Evolutionary conservation across 768 basidiomycete genomes (phyloP).

Genomic region (Boletus fagicola): DNA sequence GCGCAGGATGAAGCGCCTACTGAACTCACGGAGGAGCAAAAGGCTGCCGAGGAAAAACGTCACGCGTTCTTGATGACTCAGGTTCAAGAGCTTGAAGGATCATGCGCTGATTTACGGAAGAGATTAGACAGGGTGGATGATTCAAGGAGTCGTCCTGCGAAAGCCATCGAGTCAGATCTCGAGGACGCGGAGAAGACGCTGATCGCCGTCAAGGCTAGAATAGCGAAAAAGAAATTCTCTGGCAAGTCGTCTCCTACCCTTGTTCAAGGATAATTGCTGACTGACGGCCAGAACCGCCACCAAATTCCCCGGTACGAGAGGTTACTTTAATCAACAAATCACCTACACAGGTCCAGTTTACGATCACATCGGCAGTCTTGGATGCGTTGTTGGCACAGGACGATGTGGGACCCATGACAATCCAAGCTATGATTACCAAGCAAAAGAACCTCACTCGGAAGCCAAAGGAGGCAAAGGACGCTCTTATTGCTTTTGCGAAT

Average conservation of each 20-base stretch:
- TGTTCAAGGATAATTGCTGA: slow-evolving; percentile 1
- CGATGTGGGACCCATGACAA: slow-evolving; percentile 19
- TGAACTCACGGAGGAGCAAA: slow-evolving; percentile 24
- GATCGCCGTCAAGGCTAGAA: slow-evolving; percentile 9
- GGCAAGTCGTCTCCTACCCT: slow-evolving; percentile 4
- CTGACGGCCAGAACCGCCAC: slow-evolving; percentile 9
- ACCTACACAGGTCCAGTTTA: not conserved
- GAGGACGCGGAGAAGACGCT: slow-evolving; percentile 16
- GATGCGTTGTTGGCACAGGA: slow-evolving; percentile 9
- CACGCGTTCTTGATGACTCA: slow-evolving; percentile 18
- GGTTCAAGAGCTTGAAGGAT: slow-evolving; percentile 15
- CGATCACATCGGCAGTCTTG: slow-evolving; percentile 10
- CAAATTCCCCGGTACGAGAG: not conserved
- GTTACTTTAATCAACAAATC: slow-evolving; percentile 4
- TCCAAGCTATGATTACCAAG: slow-evolving; percentile 9
- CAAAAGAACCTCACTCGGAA: not conserved
- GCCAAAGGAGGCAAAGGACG: not conserved
- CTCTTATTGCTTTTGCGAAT: slow-evolving; percentile 12
- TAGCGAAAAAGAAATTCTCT: slow-evolving; percentile 22
- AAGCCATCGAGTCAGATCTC: slow-evolving; percentile 16
- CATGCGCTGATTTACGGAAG: not conserved
- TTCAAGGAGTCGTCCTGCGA: not conserved
- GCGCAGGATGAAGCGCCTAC: slow-evolving; percentile 20
- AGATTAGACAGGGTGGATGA: slow-evolving; percentile 7
- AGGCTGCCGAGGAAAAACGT: slow-evolving; percentile 22